These are phyloP conservation scores for Sugiyamaella paludigena DNA, from an alignment of 1,139 yeast species.

Conservation along the genomic window DNA sequence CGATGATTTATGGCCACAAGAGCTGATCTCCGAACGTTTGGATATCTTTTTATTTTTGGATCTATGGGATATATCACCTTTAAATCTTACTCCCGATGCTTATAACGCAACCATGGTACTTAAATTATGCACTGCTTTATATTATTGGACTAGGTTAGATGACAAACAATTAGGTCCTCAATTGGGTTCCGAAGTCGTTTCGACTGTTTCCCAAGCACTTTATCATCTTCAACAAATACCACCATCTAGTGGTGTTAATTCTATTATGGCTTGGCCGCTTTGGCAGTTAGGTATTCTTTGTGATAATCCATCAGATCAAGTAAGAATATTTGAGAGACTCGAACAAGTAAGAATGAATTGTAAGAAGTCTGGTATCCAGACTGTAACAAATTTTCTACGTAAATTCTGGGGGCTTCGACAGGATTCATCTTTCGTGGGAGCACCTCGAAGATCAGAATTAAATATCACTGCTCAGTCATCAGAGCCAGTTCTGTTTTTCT, in stretches of 20 bases:
- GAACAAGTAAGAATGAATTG: slow-evolving; percentile 15
- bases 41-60: slow-evolving; percentile 20
- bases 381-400: slow-evolving; percentile 20
- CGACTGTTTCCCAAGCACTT: slow-evolving; percentile 17
- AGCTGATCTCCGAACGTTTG: slow-evolving; percentile 11
- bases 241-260: slow-evolving; percentile 13
- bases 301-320: slow-evolving; percentile 19
- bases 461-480: slow-evolving; percentile 4
- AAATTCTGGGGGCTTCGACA: slow-evolving; percentile 23
- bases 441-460: slow-evolving; percentile 15
- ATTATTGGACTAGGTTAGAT: slow-evolving; percentile 21
- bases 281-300: slow-evolving; percentile 28
- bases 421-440: slow-evolving; percentile 14
- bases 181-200: slow-evolving; percentile 15
- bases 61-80: slow-evolving; percentile 17
- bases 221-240: slow-evolving; percentile 16
- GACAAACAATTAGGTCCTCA: slow-evolving; percentile 14
- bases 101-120: slow-evolving; percentile 19
- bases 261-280: slow-evolving; percentile 22
- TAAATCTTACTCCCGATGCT: slow-evolving; percentile 16
- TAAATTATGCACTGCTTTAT: slow-evolving; percentile 20
- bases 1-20: slow-evolving; percentile 17
- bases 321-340: slow-evolving; percentile 18
- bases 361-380: slow-evolving; percentile 19
- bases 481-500: slow-evolving; percentile 17